Evolutionary conservation across 768 basidiomycete species (phyloP), one percentile per base, ranked within the genome.

Genomic region (Cytidiella melzeri): DNA sequence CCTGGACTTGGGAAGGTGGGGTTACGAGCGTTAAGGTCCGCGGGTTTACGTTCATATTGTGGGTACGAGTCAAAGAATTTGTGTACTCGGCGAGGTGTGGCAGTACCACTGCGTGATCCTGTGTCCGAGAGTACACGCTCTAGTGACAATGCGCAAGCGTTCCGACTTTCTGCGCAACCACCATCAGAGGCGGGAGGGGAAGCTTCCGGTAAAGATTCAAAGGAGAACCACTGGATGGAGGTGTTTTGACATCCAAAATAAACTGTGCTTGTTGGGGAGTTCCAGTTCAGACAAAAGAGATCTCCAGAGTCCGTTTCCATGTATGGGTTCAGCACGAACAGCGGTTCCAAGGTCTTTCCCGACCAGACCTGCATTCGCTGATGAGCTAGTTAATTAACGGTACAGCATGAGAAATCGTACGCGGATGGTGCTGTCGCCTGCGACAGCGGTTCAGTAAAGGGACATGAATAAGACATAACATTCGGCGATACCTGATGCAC

Each of bases 21-120:
- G 59, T 87, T 89, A 23, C 76, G 79, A 13, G 87, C 84, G 45
- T 74, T 65, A 11, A 86, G 68, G 60, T 89, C 87, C 1, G 87
- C 85, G 5, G 84, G 74, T 34, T 70, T 76, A 37, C 81, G 76
- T 38, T 81, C 79, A 48, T 81, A 80, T 49, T 81, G 79, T 1
- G 90, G 90, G 55, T 92, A 88, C 57, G 86, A 89, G 61, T 92
- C 90, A 61, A 96, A 96, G 69, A 96, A 96, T 54, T 88, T 89
- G 72, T 94, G 92, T 27, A 76, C 80, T 56, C 78, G 79, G 5
- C 63, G 60, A 3, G 67, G 69, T 0, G 70, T 68, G n/a, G 65
- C 63, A 28, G 64, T 58, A 36, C 68, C 69, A 43, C 57, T 57
- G 26, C 37, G 38, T 7, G 52, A 20, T 9, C 49, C 34, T 34